Conservation (phyloP, 257 asterid species). For the Penstemon newberryi region DNA sequence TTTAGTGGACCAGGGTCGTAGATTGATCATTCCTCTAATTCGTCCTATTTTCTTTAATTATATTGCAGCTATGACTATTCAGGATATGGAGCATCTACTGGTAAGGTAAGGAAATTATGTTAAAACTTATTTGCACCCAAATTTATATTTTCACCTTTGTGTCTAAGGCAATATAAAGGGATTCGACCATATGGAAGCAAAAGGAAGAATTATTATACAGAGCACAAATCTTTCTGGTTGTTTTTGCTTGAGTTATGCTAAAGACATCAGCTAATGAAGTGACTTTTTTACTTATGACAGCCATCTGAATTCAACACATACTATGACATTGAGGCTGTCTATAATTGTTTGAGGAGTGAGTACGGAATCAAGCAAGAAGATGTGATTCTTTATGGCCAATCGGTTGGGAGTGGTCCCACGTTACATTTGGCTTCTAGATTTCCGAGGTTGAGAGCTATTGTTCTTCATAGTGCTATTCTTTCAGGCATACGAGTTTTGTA, state of each 20-base stretch:
- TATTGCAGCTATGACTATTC: slow-evolving; percentile 94
- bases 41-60: slow-evolving; percentile 19
- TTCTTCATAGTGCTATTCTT: slow-evolving; percentile 98
- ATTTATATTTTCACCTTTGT: not conserved
- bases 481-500: slow-evolving; percentile 95
- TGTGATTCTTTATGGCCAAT: slow-evolving; percentile 2
- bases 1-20: not conserved
- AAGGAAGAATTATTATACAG: not conserved
- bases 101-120: slow-evolving; percentile 71
- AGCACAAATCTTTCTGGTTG: no score
- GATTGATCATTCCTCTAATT: not conserved
- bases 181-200: no score
- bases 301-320: slow-evolving; percentile 26
- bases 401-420: slow-evolving; percentile 1
- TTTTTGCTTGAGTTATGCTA: not conserved
- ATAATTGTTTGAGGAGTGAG: not conserved
- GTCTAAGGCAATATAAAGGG: no score
- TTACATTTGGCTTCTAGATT: slow-evolving; percentile 5
- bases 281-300: slow-evolving; percentile 42
- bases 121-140: not conserved
- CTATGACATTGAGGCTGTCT: not conserved
- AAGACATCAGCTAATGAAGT: slow-evolving; percentile 17
- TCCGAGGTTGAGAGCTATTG: slow-evolving; percentile 55
- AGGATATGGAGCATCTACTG: slow-evolving; percentile 97
- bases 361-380: slow-evolving; percentile 8